These are phyloP conservation scores for Epichloe bromicola DNA, from an alignment of 2,329 filamentous ascomycete species.

Conservation along the genomic window DNA sequence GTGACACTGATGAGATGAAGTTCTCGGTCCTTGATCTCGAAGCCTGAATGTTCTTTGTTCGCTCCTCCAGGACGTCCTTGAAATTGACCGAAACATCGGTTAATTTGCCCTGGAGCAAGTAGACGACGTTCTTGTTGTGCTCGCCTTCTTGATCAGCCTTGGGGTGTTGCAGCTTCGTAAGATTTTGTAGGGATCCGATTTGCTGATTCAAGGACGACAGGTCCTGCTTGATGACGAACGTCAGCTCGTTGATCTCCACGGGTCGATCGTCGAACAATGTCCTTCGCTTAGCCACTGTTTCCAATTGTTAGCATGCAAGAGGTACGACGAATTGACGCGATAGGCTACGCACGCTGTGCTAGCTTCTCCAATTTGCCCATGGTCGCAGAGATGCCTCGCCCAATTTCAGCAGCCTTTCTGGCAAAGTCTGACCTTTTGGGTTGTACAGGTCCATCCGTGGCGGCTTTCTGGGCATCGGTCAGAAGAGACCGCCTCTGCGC, in stretches of 20 bases:
- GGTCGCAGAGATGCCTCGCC: slow-evolving; percentile 77
- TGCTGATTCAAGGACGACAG: slow-evolving; percentile 72
- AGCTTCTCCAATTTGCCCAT: slow-evolving; percentile 93
- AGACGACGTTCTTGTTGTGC: slow-evolving; percentile 95
- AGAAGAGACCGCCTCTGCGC: slow-evolving; percentile 72
- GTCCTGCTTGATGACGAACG: slow-evolving; percentile 96
- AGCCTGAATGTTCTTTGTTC: slow-evolving; percentile 96
- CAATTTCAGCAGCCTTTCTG: slow-evolving; percentile 80
- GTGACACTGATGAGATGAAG: slow-evolving; percentile 82
- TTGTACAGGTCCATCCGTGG: slow-evolving; percentile 39
- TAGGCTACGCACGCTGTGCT: slow-evolving; percentile 53
- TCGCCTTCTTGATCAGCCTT: slow-evolving; percentile 72
- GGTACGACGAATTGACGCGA: background rate
- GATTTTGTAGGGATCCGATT: slow-evolving; percentile 67
- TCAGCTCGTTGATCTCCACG: slow-evolving; percentile 93
- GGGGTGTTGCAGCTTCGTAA: slow-evolving; percentile 67
- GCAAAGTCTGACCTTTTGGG: slow-evolving; percentile 81
- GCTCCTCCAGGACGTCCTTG: slow-evolving; percentile 91
- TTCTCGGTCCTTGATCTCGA: slow-evolving; percentile 87
- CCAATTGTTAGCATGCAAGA: background rate
- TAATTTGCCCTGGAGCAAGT: slow-evolving; percentile 79
- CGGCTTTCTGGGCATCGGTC: slow-evolving; percentile 57
- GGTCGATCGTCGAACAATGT: slow-evolving; percentile 95
- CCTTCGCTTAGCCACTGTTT: slow-evolving; percentile 80
- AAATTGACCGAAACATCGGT: slow-evolving; percentile 91